Evolutionary conservation across 31 red algal species (phyloP), one percentile per base, ranked within the genome.

Genomic region (Porphyra umbilicalis): DNA sequence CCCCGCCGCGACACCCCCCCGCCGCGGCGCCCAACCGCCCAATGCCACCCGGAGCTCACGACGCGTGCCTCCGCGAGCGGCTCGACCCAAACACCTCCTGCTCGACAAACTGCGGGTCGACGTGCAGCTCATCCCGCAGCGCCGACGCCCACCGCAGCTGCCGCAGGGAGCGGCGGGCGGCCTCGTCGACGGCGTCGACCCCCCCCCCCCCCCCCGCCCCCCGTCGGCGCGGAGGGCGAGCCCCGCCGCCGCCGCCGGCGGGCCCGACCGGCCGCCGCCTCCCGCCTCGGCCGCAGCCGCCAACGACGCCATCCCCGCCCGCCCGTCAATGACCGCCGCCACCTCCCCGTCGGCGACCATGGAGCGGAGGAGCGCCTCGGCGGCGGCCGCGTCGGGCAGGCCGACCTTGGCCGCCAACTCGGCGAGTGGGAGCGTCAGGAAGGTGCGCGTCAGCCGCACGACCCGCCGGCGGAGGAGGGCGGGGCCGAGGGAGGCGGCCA

Each of bases 371-470:
- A 91, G 76, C 33, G 79, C 34, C 57, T 95, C 88, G 25, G 85
- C 85, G 44, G 85, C 84, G 33, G 83, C 67, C 42, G 81, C 80
- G 79, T 79, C 32, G 29, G 35, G 46, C 20, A 85, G 76, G 13
- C 76, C 89, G 34, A 83, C 68, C 20, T 82, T 39, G 33, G 32
- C 38, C 32, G 88, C 92, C 44, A 95, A 83, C 57, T 95, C 82
- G 18, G 36, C 88, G 0, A 95, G 67, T 35, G 82, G 86, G 75
- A 95, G 85, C 30, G 92, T 95, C n/a, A 91, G 79, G 78, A 88
- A 95, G 34, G 88, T 90, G 36, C 87, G 87, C 14, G 92, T 95
- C 8, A 95, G 83, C 16, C 86, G 82, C 13, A 88, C 79, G 32
- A 95, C 83, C 33, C 83, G 44, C 68, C 81, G 84, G 35, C 87